Evolutionary conservation across 2,329 filamentous ascomycete genomes (phyloP).

Genomic region (Pseudogymnoascus sp.): DNA sequence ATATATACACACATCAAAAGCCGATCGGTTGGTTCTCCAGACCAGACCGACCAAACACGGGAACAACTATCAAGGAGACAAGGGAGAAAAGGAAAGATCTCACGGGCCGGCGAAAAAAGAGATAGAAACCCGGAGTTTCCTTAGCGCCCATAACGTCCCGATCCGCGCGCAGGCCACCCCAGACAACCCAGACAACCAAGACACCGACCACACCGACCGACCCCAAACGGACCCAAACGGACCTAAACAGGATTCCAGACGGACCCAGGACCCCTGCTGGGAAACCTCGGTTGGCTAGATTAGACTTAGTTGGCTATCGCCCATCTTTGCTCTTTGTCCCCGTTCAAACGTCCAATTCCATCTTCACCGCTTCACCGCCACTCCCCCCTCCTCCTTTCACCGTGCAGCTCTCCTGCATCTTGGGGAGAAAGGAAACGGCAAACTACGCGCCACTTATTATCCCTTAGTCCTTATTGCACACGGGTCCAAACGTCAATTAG

Average conservation of each 20-base stretch:
- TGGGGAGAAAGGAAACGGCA: neutral
- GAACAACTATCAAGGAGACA: neutral
- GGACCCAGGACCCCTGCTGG: neutral
- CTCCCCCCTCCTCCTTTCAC: neutral
- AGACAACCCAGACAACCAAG: neutral
- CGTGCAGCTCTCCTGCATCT: slow-evolving; percentile 2
- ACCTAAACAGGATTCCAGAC: neutral
- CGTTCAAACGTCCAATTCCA: neutral
- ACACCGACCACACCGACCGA: too few species aligned
- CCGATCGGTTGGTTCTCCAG: neutral
- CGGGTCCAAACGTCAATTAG: neutral
- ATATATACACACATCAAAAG: neutral
- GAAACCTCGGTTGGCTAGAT: neutral
- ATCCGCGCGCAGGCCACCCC: neutral
- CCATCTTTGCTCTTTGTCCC: slow-evolving; percentile 1
- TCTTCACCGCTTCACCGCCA: neutral
- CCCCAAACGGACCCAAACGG: neutral
- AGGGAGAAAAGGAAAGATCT: neutral
- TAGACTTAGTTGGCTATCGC: neutral
- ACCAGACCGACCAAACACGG: neutral
- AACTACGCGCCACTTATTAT: neutral
- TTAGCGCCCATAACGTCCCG: slow-evolving; percentile 2
- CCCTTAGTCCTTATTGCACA: neutral
- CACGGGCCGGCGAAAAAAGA: neutral
- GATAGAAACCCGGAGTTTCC: neutral